Percentiles rank a stretch among this genome's conserved stretches.
phyloP scores from a whole-genome alignment of 441 rosid species.

The Melastoma candidum region DNA sequence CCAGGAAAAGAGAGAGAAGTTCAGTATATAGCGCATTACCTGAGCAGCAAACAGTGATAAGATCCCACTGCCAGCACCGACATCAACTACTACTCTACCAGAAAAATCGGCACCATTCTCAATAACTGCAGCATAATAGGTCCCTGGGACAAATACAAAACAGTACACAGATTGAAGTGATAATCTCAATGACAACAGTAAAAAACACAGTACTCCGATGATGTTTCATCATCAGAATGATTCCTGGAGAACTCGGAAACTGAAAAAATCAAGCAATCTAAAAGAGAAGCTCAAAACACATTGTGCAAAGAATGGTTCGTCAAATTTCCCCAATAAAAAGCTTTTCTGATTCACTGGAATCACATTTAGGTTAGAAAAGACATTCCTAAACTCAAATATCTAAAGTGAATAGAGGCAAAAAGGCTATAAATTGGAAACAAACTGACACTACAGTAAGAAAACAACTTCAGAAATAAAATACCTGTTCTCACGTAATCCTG shows the following conservation, averaged over 20 bases:
- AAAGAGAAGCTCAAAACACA: too few relatives aligned
- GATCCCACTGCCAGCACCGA: conserved; percentile 98
- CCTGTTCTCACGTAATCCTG: conserved; percentile 99
- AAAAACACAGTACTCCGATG: too few relatives aligned
- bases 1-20: conserved; percentile 3
- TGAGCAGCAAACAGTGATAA: conserved; percentile 94
- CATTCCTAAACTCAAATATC: too few relatives aligned
- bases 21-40: conserved; percentile 26
- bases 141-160: conserved; percentile 38
- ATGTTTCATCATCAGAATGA: too few relatives aligned
- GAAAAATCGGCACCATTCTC: conserved; percentile 83
- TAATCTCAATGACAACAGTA: too few relatives aligned
- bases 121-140: conserved; percentile 90
- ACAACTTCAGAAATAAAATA: conserved; percentile 22
- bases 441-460: conserved; percentile 14
- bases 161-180: background rate
- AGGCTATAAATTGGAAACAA: conserved; percentile 2
- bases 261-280: too few relatives aligned
- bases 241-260: too few relatives aligned
- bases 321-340: too few relatives aligned
- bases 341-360: too few relatives aligned
- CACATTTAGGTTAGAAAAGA: too few relatives aligned
- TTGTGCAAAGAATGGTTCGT: too few relatives aligned
- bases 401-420: background rate
- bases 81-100: conserved; percentile 88